Percentiles rank a stretch among this genome's conserved stretches.
Conservation (phyloP, 129 eudicot species). For the Logfia minima region DNA sequence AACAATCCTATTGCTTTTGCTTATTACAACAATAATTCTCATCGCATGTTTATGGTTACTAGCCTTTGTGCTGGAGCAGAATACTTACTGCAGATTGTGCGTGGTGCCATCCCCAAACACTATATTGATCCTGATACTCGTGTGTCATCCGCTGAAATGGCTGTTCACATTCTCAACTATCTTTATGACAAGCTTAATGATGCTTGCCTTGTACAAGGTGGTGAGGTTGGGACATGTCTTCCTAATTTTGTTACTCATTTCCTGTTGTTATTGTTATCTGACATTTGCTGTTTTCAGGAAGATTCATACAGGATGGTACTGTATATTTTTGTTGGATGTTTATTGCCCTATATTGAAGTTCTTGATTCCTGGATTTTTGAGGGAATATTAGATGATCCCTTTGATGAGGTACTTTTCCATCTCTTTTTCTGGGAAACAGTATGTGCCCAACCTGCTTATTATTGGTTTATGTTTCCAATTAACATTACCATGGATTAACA, state of each 20-base stretch:
- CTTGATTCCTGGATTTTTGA: slow-evolving; percentile 97
- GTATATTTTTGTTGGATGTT: slow-evolving; percentile 60
- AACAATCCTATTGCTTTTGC: not conserved
- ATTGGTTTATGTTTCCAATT: not conserved
- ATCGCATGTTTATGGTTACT: slow-evolving; percentile 16
- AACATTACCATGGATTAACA: not conserved
- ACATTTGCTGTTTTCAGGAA: slow-evolving; percentile 58
- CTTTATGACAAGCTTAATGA: slow-evolving; percentile 76
- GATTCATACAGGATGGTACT: slow-evolving; percentile 87
- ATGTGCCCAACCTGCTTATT: not conserved
- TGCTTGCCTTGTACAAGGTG: slow-evolving; percentile 85
- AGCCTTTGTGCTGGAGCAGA: slow-evolving; percentile 94
- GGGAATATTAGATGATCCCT: slow-evolving; percentile 92
- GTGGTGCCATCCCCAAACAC: slow-evolving; percentile 66
- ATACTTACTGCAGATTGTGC: slow-evolving; percentile 63
- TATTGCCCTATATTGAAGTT: slow-evolving; percentile 78
- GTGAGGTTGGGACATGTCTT: slow-evolving; percentile 64
- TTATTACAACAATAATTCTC: slow-evolving; percentile 31
- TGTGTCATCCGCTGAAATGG: slow-evolving; percentile 67
- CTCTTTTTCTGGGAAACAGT: not conserved
- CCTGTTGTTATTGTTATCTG: slow-evolving; percentile 7
- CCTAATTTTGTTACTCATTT: not conserved
- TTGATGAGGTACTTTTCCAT: slow-evolving; percentile 65
- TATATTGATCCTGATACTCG: slow-evolving; percentile 51
- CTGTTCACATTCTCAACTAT: slow-evolving; percentile 72